Percentiles rank a stretch among this genome's conserved stretches.
Evolutionary conservation across 441 rosid species (phyloP).

Genomic region (Euphorbia celastroides): DNA sequence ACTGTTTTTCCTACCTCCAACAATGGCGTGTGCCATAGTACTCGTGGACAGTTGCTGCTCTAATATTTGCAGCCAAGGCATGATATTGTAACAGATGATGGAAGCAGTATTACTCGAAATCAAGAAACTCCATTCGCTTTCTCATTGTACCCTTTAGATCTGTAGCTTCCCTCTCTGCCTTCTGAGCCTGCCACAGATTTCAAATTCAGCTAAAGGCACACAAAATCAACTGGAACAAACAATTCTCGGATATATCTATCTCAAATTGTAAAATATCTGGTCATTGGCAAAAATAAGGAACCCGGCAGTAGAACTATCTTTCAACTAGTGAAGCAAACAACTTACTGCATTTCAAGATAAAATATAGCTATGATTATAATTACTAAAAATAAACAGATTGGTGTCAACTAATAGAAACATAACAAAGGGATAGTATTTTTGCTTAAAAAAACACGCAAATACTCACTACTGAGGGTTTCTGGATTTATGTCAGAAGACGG

Average conservation of each 20-base stretch:
- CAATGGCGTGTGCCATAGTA: constrained; percentile 9
- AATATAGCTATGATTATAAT: too few relatives aligned
- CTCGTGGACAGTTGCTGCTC: constrained; percentile 20
- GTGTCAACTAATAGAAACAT: too few relatives aligned
- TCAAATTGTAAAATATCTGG: neutral
- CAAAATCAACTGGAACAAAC: neutral
- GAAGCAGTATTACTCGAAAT: constrained; percentile 44
- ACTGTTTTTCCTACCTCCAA: constrained; percentile 13
- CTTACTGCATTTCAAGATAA: too few relatives aligned
- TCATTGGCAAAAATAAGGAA: neutral
- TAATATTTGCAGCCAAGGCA: constrained; percentile 28
- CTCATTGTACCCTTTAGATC: constrained; percentile 69
- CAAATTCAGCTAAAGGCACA: constrained; percentile 1
- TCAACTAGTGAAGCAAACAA: too few relatives aligned
- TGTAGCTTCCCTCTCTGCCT: constrained; percentile 68
- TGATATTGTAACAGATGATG: constrained; percentile 12
- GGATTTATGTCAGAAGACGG: too few relatives aligned
- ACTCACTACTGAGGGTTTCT: neutral
- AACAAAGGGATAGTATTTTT: too few relatives aligned
- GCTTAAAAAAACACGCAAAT: too few relatives aligned
- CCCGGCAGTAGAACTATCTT: neutral
- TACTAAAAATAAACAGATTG: too few relatives aligned
- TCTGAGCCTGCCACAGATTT: constrained; percentile 51
- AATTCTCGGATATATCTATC: neutral
- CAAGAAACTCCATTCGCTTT: constrained; percentile 83